Evolutionary conservation across 1,284 basidiomycete genomes (phyloP).

Genomic region (Cryptococcus deneoformans): DNA sequence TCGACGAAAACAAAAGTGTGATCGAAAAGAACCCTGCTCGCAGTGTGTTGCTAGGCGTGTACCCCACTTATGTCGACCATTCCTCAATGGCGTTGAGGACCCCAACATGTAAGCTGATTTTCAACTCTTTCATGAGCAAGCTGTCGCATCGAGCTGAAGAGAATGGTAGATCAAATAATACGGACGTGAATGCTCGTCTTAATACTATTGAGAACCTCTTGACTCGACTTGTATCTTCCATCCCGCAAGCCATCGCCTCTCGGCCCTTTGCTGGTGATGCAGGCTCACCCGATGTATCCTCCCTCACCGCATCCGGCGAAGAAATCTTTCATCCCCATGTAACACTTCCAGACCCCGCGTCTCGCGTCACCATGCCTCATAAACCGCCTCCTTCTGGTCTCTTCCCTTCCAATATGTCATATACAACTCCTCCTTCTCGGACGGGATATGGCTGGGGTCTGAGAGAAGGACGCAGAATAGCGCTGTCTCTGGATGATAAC

Average conservation of each 20-base stretch:
- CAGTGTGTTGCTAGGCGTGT: conserved; percentile 49
- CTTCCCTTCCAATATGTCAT: conserved; percentile 38
- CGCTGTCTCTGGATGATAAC: conserved; percentile 36
- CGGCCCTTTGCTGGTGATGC: conserved; percentile 24
- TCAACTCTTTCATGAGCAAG: neutral
- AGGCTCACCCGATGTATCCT: conserved; percentile 37
- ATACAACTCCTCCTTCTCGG: conserved; percentile 31
- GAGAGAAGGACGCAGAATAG: conserved; percentile 43
- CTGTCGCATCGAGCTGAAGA: neutral
- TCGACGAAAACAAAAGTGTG: conserved; percentile 49
- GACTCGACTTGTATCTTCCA: conserved; percentile 35
- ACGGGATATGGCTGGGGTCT: conserved; percentile 45
- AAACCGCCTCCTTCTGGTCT: conserved; percentile 46
- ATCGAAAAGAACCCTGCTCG: conserved; percentile 48
- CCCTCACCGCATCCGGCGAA: conserved; percentile 35
- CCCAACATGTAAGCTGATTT: conserved; percentile 41
- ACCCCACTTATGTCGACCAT: conserved; percentile 50
- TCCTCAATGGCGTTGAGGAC: conserved; percentile 52
- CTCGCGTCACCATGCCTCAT: conserved; percentile 30
- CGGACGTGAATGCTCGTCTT: conserved; percentile 48
- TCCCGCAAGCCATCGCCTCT: conserved; percentile 16
- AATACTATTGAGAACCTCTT: conserved; percentile 48
- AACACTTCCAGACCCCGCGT: conserved; percentile 15
- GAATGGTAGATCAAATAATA: conserved; percentile 25
- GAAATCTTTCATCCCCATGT: conserved; percentile 43